Evolutionary conservation across 352 stramenopile genomes (phyloP).

Genomic region (Pythium brachiatum): DNA sequence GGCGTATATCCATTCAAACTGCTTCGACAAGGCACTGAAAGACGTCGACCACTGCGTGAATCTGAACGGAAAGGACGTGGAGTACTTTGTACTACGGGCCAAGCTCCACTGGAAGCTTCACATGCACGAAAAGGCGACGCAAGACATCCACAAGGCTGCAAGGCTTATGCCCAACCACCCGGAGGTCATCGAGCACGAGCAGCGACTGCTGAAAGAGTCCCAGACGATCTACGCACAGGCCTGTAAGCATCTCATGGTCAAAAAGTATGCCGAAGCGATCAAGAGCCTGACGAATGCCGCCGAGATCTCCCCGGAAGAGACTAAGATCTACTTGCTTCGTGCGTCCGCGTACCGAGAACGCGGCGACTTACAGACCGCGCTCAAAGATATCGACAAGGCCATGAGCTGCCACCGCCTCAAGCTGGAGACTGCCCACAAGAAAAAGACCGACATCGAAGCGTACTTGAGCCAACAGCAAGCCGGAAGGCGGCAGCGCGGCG

Average conservation of each 20-base stretch:
- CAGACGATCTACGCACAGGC: slow-evolving; percentile 71
- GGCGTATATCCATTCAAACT: slow-evolving; percentile 54
- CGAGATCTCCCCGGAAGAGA: slow-evolving; percentile 66
- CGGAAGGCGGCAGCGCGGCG: neutral
- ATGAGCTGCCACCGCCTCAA: slow-evolving; percentile 44
- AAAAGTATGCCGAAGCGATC: slow-evolving; percentile 54
- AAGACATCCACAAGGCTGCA: slow-evolving; percentile 62
- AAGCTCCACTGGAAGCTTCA: slow-evolving; percentile 81
- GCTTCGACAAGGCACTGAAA: slow-evolving; percentile 71
- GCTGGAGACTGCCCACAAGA: slow-evolving; percentile 17
- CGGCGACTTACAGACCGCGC: slow-evolving; percentile 50
- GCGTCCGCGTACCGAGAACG: slow-evolving; percentile 65
- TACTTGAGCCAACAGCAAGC: neutral
- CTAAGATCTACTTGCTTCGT: slow-evolving; percentile 65
- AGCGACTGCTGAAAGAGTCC: slow-evolving; percentile 61
- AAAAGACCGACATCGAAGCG: slow-evolving; percentile 12
- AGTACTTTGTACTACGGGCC: slow-evolving; percentile 80
- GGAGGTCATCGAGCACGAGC: slow-evolving; percentile 70
- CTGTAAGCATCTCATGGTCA: slow-evolving; percentile 47
- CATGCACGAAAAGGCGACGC: slow-evolving; percentile 69
- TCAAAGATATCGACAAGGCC: slow-evolving; percentile 62
- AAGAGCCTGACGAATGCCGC: slow-evolving; percentile 61
- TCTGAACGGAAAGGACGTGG: slow-evolving; percentile 68
- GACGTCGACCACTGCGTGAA: slow-evolving; percentile 82
- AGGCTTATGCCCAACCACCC: slow-evolving; percentile 56